Base-by-base conservation (phyloP, 352 stramenopile genomes). In the Phytopythium delawarense region DNA sequence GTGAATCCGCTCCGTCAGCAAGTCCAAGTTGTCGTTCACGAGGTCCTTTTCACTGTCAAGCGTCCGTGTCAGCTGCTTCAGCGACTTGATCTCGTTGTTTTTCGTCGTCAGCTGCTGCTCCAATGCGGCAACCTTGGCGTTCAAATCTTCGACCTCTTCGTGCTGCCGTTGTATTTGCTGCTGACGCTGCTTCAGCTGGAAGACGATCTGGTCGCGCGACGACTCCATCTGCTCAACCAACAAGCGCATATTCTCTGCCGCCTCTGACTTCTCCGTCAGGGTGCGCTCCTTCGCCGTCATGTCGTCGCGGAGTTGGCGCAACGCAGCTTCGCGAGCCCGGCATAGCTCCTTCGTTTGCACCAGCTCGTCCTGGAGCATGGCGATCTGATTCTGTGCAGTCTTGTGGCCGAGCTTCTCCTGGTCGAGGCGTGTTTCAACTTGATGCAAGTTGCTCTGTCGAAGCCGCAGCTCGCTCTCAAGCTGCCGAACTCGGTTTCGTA, bases 161-260 rank as follows among this genome's bases (percentile, higher is more conserved):
- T 85, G 65, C 11, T 84, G 67, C 1, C 77, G 80, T 59, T 91
- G 80, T 12, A 78, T 66, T 23, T 89, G 76, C 50, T 91, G 76
- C 49, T 88, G 79, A 18, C 84, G 75, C 60, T 91, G 85, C 57
- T 92, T 92, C 20, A 84, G 66, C 62, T 93, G 84, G 60, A 91
- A 89, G 18, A 81, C 71, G 61, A 89, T 75, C 65, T 92, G 81
- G 37, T 95, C 84, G 6, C 86, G 80, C n/a, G 82, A 89, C 0
- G 78, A 81, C 57, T 93, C 84, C 79, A 95, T 91, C 53, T 93
- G 84, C 65, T 90, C 83, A 18, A 93, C 75, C 40, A 95, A 45
- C 21, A 91, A 65, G 49, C 88, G 88, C 2, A 88, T 72, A 32
- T 90, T 93, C 56, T 89, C 79, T 28, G 81, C 67, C 4, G 73